Base-by-base conservation (phyloP, 352 stramenopile species). In the Phytopythium helicoides region DNA sequence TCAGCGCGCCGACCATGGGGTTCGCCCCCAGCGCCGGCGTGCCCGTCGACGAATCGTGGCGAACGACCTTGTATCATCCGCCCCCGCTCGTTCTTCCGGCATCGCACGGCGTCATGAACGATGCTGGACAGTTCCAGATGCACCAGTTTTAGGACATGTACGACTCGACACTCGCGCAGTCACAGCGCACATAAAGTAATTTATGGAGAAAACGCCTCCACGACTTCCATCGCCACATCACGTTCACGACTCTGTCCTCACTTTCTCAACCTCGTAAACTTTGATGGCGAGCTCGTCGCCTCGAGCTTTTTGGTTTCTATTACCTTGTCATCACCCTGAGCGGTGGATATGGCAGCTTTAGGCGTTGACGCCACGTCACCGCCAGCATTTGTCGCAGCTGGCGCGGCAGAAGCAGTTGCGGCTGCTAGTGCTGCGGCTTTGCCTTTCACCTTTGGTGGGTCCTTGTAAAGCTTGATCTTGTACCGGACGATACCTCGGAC, bases 381-480 rank as follows among this genome's bases (percentile, higher is more conserved):
- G 9, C 9, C 9, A 5, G 28, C 28, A 33, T 33, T 33, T 33
- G 5, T 9, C 28, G 28, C 5, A 33, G 28, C 28, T 10, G 28
- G 5, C 28, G 28, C 5, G 28, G 28, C 9, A 9, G 28, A 6
- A 21, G 36, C 36, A 9, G n/a, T 14, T n/a, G 8, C 36, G 36
- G 36, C 15, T 41, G 6, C 36, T 41, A 8, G 36, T 14, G 19
- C 18, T 21, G 33, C 46, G 21, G 10, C 46, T n/a, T 39, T 39
- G 28, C 9, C 26, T 40, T 41, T 52, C 18, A 15, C 4, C 46
- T 75, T 75, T 8, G 63, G 63, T 14, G 54, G 52, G 3, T 81
- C 63, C 42, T 81, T 84, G 48, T 82, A 89, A 18, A 87, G 15
- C 60, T 87, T 86, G 64, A 87, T 87, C 52, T 87, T 87, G 76